Base-by-base conservation (phyloP, 345 rosid genomes). In the Citrus sp. region DNA sequence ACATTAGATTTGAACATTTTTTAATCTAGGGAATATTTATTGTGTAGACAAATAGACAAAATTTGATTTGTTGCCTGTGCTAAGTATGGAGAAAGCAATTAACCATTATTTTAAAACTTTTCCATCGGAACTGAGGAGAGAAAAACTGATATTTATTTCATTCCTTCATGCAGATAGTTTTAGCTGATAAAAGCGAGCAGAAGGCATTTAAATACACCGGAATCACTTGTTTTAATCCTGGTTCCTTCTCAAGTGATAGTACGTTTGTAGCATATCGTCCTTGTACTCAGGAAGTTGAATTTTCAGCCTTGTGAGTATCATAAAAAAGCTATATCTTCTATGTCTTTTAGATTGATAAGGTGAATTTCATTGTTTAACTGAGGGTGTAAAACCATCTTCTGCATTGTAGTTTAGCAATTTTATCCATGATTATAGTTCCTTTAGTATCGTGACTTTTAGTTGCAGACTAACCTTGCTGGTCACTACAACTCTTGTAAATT, bases 171-270 rank as follows among this genome's bases (percentile, higher is more conserved):
- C 97, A 95, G 98, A 92, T 92, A 73, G 89, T 95, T 79, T 79
- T 93, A 81, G 94, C 91, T 12, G 98, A 95, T 87, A 87, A 68
- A 79, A 89, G 98, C 72, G 92, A 89, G 84, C 97, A 91, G 87
- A 92, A 89, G 86, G 95, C 88, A 30, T 91, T 90, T 89, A 87
- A 88, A 73, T 90, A 85, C 85, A 85, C 91, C 0, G 97, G 93
- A 81, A 90, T 87, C 56, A 94, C 97, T 62, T 96, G 98, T 82
- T 92, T 94, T 77, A 94, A 96, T 87, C 97, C 97, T 27, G 98
- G 95, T 68, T 92, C 98, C 49, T 96, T 94, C 85, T 84, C 97
- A 70, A 82, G 70, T 2, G 95, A 93, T 70, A 84, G 86, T 82
- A 92, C 93, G 27, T 93, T 93, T 73, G 92, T 93, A 70, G 97